Conservation (phyloP, 345 rosid genomes). For the Brassica incana region DNA sequence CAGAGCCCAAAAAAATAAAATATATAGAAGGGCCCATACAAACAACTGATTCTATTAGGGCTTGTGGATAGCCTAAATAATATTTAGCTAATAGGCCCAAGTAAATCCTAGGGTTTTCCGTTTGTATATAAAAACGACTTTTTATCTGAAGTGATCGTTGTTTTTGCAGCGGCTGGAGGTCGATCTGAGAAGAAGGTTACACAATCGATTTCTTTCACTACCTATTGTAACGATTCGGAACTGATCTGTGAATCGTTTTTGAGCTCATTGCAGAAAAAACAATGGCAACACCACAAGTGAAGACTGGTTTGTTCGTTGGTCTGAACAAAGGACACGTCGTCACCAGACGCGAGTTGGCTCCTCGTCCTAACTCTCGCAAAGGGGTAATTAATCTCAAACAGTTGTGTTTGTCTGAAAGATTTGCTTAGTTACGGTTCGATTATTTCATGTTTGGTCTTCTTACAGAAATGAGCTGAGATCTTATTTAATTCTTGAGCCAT, state of each 20-base stretch:
- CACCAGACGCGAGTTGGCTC: constrained; percentile 40
- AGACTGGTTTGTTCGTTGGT: constrained; percentile 44
- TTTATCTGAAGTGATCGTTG: background rate
- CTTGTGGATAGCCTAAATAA: background rate
- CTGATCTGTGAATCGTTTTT: background rate
- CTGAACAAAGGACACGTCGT: constrained; percentile 45
- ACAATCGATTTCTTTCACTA: background rate
- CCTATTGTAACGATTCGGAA: background rate
- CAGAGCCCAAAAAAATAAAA: background rate
- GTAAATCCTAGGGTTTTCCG: background rate
- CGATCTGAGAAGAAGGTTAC: background rate
- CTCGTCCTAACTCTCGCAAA: constrained; percentile 43
- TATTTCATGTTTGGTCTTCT: background rate
- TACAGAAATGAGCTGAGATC: background rate
- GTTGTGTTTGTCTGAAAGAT: background rate
- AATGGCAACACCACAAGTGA: constrained; percentile 35
- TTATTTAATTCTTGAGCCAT: background rate
- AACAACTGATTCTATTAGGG: background rate
- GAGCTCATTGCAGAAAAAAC: background rate
- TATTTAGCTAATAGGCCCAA: background rate
- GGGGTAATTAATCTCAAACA: constrained; percentile 30
- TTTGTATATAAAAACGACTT: background rate
- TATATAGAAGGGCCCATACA: background rate
- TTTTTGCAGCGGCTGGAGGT: background rate
- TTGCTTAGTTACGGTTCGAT: background rate